Evolutionary conservation across 768 basidiomycete genomes (phyloP), one percentile per base, ranked within the genome.

Genomic region (Rhodotorula toruloides): DNA sequence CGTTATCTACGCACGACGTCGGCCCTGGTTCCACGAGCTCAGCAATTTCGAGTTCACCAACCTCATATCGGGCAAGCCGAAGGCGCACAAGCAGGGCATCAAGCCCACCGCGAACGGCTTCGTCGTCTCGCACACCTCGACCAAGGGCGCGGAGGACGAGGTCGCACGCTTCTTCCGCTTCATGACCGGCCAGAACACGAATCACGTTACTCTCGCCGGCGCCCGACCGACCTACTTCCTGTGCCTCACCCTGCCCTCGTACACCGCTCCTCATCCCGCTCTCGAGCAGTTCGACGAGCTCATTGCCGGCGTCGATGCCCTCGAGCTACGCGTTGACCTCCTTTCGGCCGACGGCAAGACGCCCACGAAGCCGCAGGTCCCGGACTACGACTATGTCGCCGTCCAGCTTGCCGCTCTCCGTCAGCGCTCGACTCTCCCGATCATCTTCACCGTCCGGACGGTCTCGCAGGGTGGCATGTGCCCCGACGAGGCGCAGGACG

Each of bases 321-420:
- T 98, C 65, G 96, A 99, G 77, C 76, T 98, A n/a, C 86, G 94
- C 16, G 92, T 91, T 17, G 96, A 99, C 76, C 82, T 98, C 13
- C 81, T 99, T 27, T 85, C 84, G 22, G 73, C 84, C 74, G 61
- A 73, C 36, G 81, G 81, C 25, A 58, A 71, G 36, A 68, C 78
- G 2, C 77, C 79, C 22, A 76, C 81, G 31, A 81, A 80, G 2
- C 81, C 82, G 1, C 81, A 81, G 62, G 84, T 90, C 31, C 87
- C 92, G 2, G 80, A 89, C 2, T 73, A 80, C 37, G 76, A 81
- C 0, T 96, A 91, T 74, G 90, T 98, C 47, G 82, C 86, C 8
- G 81, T 84, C 27, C 96, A 98, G 74, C 79, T 98, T 54, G 82
- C 89, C 3, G 83, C 84, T 9, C 80, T 98, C 25, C 86, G 92